These are phyloP conservation scores for Populus alba DNA, from an alignment of 345 rosid species.

Conservation along the genomic window DNA sequence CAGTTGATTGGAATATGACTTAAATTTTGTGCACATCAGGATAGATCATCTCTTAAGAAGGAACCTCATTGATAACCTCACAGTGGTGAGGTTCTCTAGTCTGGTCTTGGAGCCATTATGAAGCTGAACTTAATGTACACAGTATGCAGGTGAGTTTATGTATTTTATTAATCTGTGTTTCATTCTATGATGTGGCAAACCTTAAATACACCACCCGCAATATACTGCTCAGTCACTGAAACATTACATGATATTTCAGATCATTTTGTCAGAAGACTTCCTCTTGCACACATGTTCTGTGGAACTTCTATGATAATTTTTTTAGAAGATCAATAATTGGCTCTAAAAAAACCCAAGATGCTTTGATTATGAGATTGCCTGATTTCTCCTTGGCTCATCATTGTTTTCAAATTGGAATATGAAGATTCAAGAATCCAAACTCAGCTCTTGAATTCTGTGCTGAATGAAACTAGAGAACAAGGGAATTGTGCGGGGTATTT, in stretches of 20 bases:
- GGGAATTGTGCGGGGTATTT: background rate
- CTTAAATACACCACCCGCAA: slow-evolving; percentile 2
- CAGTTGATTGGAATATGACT: slow-evolving; percentile 5
- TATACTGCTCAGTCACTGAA: slow-evolving; percentile 12
- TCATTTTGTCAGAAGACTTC: slow-evolving; percentile 61
- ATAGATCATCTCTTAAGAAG: slow-evolving; percentile 76
- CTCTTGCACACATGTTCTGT: slow-evolving; percentile 20
- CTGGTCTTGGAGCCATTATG: slow-evolving; percentile 76
- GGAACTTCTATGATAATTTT: background rate
- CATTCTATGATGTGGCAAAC: background rate
- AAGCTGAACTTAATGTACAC: slow-evolving; percentile 60
- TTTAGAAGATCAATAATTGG: background rate
- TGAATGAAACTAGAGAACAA: background rate
- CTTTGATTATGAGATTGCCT: background rate
- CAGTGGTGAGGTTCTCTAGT: slow-evolving; percentile 70
- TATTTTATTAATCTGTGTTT: background rate
- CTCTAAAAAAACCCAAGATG: background rate
- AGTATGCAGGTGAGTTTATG: slow-evolving; percentile 49
- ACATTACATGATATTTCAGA: slow-evolving; percentile 38
- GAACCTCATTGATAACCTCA: slow-evolving; percentile 74
- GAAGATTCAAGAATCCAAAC: background rate
- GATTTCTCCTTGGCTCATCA: background rate
- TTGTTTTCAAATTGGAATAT: background rate
- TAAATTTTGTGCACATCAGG: slow-evolving; percentile 37
- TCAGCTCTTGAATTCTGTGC: background rate